These are phyloP conservation scores for Paralagenidium karlingii DNA, from an alignment of 352 stramenopile species.

Conservation along the genomic window DNA sequence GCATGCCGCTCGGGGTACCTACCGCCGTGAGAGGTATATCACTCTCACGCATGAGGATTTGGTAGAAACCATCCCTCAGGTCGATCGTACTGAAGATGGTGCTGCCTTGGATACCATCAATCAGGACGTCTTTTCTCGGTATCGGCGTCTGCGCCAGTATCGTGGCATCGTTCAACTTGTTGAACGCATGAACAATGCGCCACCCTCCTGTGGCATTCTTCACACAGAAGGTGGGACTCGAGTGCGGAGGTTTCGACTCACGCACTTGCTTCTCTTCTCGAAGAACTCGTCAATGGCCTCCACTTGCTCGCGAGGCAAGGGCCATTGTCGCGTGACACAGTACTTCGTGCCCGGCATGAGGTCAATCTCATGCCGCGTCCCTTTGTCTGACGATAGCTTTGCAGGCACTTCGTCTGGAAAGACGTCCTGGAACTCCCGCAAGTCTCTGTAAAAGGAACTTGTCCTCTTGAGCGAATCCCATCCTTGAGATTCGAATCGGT, in stretches of 20 bases:
- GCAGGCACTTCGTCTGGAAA: conserved; percentile 12
- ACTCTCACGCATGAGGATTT: neutral
- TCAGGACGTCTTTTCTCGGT: neutral
- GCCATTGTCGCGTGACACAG: conserved; percentile 2
- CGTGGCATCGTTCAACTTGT: conserved; percentile 2
- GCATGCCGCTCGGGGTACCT: neutral
- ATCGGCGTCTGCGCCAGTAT: conserved; percentile 1
- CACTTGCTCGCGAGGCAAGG: conserved; percentile 2
- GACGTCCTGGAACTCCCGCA: conserved; percentile 2
- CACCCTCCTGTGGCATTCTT: conserved; percentile 2
- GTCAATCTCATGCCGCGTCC: conserved; percentile 15
- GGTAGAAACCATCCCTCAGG: neutral
- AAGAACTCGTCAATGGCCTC: conserved; percentile 3
- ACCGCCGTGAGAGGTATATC: neutral
- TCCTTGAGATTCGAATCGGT: too few species aligned
- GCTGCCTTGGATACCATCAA: neutral
- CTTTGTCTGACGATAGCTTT: conserved; percentile 2
- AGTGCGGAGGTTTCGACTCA: conserved; percentile 2
- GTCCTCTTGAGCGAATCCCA: too few species aligned
- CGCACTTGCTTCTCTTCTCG: neutral
- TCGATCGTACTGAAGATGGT: neutral
- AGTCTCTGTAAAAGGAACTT: too few species aligned
- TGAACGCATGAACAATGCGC: conserved; percentile 2
- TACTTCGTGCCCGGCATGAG: conserved; percentile 4
- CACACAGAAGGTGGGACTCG: conserved; percentile 2